These are phyloP conservation scores for Herpetomonas muscarum DNA, from an alignment of 208 protist species.

Conservation along the genomic window DNA sequence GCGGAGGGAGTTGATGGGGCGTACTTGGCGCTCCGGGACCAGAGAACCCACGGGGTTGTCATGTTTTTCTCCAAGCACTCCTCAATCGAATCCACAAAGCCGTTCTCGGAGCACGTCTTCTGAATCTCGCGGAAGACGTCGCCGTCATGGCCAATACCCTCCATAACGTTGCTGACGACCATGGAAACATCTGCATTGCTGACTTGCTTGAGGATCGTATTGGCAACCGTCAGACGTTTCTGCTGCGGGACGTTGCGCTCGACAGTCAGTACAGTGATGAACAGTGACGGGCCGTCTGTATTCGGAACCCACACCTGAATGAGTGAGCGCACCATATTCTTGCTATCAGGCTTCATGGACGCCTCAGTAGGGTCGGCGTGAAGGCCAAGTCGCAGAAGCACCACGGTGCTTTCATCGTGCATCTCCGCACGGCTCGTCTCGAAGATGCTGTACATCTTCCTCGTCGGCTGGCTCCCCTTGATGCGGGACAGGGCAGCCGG, in stretches of 20 bases:
- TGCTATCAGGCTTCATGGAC: constrained; percentile 38
- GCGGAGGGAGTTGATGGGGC: constrained; percentile 22
- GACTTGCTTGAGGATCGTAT: constrained; percentile 32
- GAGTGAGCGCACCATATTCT: constrained; percentile 27
- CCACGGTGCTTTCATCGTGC: constrained; percentile 52
- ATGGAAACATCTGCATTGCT: constrained; percentile 31
- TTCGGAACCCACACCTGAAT: constrained; percentile 47
- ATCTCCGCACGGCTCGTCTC: constrained; percentile 53
- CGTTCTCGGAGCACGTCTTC: constrained; percentile 28
- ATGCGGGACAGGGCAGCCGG: constrained; percentile 36
- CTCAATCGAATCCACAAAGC: constrained; percentile 70
- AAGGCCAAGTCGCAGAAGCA: constrained; percentile 54
- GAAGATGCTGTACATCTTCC: constrained; percentile 68
- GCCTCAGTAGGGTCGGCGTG: constrained; percentile 54
- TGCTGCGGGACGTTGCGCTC: constrained; percentile 29
- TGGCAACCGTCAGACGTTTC: constrained; percentile 35
- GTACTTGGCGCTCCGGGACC: constrained; percentile 71
- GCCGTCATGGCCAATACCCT: constrained; percentile 27
- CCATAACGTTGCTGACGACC: constrained; percentile 60
- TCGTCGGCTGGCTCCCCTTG: constrained; percentile 41
- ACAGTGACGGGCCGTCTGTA: constrained; percentile 26
- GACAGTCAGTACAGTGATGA: constrained; percentile 48
- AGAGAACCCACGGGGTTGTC: constrained; percentile 56
- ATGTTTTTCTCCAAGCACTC: constrained; percentile 41
- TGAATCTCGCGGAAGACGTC: constrained; percentile 48